Evolutionary conservation across 2,329 filamentous ascomycete species (phyloP).

Genomic region (Nectriaceae sp.): DNA sequence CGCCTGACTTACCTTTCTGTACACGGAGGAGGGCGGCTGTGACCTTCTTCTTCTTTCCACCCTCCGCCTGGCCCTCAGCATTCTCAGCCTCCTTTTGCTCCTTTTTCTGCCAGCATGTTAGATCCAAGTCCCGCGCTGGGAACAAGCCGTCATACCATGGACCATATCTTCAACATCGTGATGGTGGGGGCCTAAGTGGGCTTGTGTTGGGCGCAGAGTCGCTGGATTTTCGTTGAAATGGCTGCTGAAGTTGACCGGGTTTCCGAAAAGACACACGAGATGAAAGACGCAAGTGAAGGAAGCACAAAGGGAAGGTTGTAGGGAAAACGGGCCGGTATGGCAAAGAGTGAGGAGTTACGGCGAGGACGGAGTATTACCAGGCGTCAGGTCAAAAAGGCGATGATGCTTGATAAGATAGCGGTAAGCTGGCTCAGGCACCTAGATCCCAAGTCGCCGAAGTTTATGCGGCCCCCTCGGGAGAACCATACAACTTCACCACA

Average conservation of each 20-base stretch:
- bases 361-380: slow-evolving; percentile 9
- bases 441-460: slow-evolving; percentile 21
- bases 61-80: slow-evolving; percentile 68
- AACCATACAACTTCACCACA: too few species aligned
- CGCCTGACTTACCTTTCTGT: slow-evolving; percentile 75
- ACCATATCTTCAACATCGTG: slow-evolving; percentile 99
- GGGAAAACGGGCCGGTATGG: slow-evolving; percentile 1
- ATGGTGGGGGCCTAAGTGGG: slow-evolving; percentile 24
- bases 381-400: slow-evolving; percentile 26
- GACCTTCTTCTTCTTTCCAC: slow-evolving; percentile 96
- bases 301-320: neutral
- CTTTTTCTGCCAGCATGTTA: slow-evolving; percentile 68
- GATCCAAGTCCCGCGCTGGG: slow-evolving; percentile 6
- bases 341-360: slow-evolving; percentile 12
- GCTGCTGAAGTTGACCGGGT: slow-evolving; percentile 3
- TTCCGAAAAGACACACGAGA: too few species aligned
- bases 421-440: slow-evolving; percentile 23
- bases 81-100: slow-evolving; percentile 95
- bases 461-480: slow-evolving; percentile 25
- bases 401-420: slow-evolving; percentile 34
- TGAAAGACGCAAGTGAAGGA: neutral
- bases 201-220: slow-evolving; percentile 14
- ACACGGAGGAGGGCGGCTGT: slow-evolving; percentile 93
- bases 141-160: slow-evolving; percentile 67
- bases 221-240: slow-evolving; percentile 7